Conservation (phyloP, 495 filamentous ascomycete species). For the Xylaria bambusicola region DNA sequence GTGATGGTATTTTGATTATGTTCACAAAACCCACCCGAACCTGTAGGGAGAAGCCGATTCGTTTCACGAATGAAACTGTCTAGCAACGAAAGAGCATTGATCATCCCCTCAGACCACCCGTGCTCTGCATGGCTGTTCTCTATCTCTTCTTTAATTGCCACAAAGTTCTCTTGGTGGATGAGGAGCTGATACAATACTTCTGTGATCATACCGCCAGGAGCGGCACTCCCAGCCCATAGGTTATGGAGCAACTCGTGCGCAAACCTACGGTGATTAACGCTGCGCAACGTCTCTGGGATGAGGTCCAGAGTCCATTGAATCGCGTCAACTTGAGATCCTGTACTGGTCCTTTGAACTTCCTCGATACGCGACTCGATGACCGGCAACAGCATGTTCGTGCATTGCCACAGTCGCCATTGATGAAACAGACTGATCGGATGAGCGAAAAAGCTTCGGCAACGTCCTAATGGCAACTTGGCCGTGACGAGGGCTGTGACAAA, state of each 20-base stretch:
- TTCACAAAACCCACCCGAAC: not conserved
- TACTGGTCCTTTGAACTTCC: not conserved
- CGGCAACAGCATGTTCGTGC: not conserved
- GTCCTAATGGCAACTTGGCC: slow-evolving; percentile 1
- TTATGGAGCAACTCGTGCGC: not conserved
- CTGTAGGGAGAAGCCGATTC: not conserved
- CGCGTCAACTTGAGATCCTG: not conserved
- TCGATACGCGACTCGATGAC: not conserved
- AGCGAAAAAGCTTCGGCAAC: not conserved
- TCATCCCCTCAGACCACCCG: not conserved
- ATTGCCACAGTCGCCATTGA: slow-evolving; percentile 1
- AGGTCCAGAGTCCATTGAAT: not conserved
- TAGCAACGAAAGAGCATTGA: not conserved
- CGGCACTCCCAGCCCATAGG: not conserved
- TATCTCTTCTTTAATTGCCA: not conserved
- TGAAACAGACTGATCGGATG: not conserved
- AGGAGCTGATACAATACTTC: not conserved
- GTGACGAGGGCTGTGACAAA: not conserved
- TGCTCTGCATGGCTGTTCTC: not conserved
- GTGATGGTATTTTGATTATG: not conserved
- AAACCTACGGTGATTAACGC: not conserved
- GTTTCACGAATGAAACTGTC: slow-evolving; percentile 2
- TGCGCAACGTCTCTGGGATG: not conserved
- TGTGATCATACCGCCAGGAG: not conserved
- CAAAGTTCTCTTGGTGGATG: not conserved